Evolutionary conservation across 148 eudicot genomes (phyloP), one percentile per base, ranked within the genome.

Genomic region (Nepenthes mirabilis): DNA sequence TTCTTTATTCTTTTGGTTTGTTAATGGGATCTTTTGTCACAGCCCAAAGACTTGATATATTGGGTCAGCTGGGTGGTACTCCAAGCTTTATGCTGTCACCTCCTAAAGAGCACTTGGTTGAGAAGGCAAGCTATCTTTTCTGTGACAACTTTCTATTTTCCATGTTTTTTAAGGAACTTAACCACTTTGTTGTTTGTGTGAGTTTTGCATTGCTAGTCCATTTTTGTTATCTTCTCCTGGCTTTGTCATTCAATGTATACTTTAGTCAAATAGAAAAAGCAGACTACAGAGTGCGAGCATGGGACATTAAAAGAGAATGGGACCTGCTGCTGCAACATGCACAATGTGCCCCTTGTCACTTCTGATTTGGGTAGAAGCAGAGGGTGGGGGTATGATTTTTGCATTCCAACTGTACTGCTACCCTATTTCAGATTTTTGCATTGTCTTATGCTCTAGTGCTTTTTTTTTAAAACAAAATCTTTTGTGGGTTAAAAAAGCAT

Each of bases 51-150:
- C 11, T 78, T 45, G 67, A 70, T 57, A 13, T 73, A 37, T 49
- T 80, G 67, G 47, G 60, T 47, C 58, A 57, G 33, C 60, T 77
- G 13, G 80, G 78, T 52, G 81, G 68, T 63, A 68, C 75, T 43
- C 68, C 75, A 13, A 63, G 52, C 62, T 76, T 59, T 47, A 65
- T 66, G 74, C 8, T 65, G 52, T 37, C 61, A 54, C 86, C 95
- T 52, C 89, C 95, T 36, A 77, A 93, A 71, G 89, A 86, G 40
- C 60, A 80, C 13, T 74, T 93, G 56, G 76, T 93, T 67, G 95
- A 88, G 78, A 83, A 83, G 91, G 98, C 79, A 77, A 67, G 80
- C 56, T n/a, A 23, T 68, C 43, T 62, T 58, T 55, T 14, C 52
- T 53, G 58, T 59, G 11, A 55, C 6, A 3, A 40, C 45, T 8